Evolutionary conservation across 2,329 filamentous ascomycete species (phyloP).

Genomic region (Colletotrichum sp.): DNA sequence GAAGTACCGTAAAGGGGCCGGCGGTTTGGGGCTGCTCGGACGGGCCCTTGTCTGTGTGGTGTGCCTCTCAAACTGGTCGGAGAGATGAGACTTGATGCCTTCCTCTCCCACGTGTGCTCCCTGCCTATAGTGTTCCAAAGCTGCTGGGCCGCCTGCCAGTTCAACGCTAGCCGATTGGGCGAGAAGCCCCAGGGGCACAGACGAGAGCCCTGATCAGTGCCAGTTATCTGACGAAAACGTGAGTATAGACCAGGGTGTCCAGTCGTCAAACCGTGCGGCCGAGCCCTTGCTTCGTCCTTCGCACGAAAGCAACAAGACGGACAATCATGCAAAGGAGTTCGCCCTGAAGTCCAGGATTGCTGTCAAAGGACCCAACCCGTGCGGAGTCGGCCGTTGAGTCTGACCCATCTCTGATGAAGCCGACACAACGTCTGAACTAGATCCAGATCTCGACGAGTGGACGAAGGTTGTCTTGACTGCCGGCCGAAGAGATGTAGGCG

Average conservation of each 20-base stretch:
- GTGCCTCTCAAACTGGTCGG: neutral
- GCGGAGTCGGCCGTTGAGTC: neutral
- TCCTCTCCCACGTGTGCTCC: slow-evolving; percentile 10
- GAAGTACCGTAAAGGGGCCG: neutral
- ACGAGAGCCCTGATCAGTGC: neutral
- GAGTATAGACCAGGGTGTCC: neutral
- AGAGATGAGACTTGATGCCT: slow-evolving; percentile 1
- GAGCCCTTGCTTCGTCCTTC: neutral
- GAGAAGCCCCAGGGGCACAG: neutral
- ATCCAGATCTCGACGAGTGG: neutral
- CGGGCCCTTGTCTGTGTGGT: neutral
- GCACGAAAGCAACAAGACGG: neutral
- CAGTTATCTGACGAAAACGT: slow-evolving; percentile 16
- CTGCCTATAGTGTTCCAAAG: slow-evolving; percentile 9
- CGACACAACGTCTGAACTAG: neutral
- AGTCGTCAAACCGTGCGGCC: neutral
- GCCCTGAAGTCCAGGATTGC: neutral
- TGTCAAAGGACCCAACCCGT: neutral
- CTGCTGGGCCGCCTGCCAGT: neutral
- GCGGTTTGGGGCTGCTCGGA: neutral
- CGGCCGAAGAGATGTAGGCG: neutral
- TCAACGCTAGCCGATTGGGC: neutral
- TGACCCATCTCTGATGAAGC: neutral
- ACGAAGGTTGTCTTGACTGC: neutral
- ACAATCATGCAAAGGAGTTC: neutral